Conservation (phyloP, 1,284 basidiomycete genomes). For the Boletellus deceptivus region DNA sequence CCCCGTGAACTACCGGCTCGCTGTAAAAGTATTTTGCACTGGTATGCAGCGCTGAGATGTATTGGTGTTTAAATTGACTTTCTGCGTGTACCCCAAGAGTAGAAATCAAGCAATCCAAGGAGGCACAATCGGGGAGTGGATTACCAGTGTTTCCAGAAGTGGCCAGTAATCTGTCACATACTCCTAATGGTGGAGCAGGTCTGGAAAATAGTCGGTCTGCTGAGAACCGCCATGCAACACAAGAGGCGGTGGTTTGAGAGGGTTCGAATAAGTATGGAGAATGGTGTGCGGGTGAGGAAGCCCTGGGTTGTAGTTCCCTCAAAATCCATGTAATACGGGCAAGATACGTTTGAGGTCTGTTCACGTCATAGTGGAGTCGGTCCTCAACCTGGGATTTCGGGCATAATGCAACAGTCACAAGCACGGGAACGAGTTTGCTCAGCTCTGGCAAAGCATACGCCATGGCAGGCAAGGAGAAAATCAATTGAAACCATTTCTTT, state of each 20-base stretch:
- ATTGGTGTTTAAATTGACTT: constrained; percentile 15
- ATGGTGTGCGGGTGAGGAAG: not conserved
- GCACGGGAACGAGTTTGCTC: constrained; percentile 20
- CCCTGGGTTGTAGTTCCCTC: not conserved
- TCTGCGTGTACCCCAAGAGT: not conserved
- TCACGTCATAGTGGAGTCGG: too few species aligned
- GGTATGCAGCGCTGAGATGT: constrained; percentile 10
- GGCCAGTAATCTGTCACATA: not conserved
- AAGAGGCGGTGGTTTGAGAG: not conserved
- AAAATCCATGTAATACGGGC: constrained; percentile 15
- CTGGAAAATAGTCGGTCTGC: constrained; percentile 12
- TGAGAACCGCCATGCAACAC: not conserved
- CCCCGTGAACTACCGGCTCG: not conserved
- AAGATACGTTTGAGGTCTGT: not conserved
- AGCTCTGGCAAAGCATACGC: constrained; percentile 22
- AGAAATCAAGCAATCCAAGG: constrained; percentile 11
- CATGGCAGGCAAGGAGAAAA: constrained; percentile 34
- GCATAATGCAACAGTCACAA: constrained; percentile 32
- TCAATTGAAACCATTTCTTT: constrained; percentile 21
- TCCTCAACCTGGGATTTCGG: constrained; percentile 9
- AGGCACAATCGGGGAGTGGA: not conserved
- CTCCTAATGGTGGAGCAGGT: not conserved
- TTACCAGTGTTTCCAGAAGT: not conserved
- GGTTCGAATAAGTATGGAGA: constrained; percentile 16
- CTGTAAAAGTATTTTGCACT: constrained; percentile 10